Conservation (phyloP, 2,329 filamentous ascomycete genomes). For the Xylariomycetidae sp. region DNA sequence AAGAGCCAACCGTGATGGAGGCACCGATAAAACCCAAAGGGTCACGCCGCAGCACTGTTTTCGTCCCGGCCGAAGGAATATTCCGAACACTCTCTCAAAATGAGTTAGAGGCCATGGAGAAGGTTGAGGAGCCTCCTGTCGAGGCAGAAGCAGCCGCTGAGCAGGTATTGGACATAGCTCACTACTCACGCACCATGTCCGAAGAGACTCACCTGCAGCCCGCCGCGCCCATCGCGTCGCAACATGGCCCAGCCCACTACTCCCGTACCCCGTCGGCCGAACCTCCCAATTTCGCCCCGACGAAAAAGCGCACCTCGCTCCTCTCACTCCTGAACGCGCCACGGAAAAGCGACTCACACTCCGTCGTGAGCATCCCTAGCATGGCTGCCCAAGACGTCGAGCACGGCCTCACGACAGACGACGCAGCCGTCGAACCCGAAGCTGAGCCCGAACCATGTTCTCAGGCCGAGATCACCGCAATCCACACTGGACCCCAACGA, state of each 20-base stretch:
- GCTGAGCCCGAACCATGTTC: constrained; percentile 7
- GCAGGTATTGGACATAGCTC: constrained; percentile 26
- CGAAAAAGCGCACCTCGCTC: constrained; percentile 50
- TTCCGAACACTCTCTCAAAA: constrained; percentile 55
- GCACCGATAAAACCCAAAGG: constrained; percentile 22
- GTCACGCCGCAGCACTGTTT: constrained; percentile 46
- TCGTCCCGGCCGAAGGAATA: constrained; percentile 57
- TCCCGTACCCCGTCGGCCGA: constrained; percentile 57
- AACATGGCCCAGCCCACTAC: constrained; percentile 40
- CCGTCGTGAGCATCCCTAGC: constrained; percentile 35
- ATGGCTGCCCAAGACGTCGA: constrained; percentile 26
- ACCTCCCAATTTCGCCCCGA: constrained; percentile 51
- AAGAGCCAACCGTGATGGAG: constrained; percentile 20
- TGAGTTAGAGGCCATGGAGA: constrained; percentile 40
- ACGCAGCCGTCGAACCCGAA: constrained; percentile 6
- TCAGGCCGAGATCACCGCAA: too few relatives aligned
- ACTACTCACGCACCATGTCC: constrained; percentile 50
- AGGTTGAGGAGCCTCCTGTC: constrained; percentile 20
- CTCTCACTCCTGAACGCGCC: constrained; percentile 56
- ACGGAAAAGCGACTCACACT: constrained; percentile 32
- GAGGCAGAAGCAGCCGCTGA: constrained; percentile 26
- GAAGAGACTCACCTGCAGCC: too few relatives aligned
- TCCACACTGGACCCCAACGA: too few relatives aligned
- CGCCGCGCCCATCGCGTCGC: too few relatives aligned
- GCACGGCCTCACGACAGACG: constrained; percentile 2